Evolutionary conservation across 2,329 filamentous ascomycete genomes (phyloP).

Genomic region (Fonsecaea monophora): DNA sequence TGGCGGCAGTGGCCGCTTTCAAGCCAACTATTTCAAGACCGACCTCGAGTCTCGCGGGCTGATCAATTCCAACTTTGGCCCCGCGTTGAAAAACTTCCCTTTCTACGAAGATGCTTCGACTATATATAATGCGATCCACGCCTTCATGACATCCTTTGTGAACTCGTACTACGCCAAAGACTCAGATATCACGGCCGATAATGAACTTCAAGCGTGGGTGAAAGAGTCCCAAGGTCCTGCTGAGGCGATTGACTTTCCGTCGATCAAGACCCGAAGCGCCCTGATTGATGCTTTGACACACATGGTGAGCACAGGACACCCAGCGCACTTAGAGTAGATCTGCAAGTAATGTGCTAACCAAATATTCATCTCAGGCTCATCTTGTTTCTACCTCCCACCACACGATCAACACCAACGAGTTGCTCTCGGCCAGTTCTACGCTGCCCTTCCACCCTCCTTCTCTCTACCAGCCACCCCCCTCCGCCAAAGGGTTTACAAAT

Average conservation of each 20-base stretch:
- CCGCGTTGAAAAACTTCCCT: constrained; percentile 22
- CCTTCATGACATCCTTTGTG: constrained; percentile 26
- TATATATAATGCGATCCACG: constrained; percentile 21
- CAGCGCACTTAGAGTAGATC: not conserved
- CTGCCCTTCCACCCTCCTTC: constrained; percentile 21
- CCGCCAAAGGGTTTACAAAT: constrained; percentile 20
- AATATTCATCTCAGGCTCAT: constrained; percentile 13
- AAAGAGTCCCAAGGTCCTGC: constrained; percentile 22
- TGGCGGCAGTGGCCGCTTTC: constrained; percentile 22
- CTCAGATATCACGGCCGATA: constrained; percentile 19
- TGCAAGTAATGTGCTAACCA: not conserved
- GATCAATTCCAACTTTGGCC: constrained; percentile 26
- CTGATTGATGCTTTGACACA: constrained; percentile 23
- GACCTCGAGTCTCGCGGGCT: constrained; percentile 21
- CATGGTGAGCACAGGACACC: constrained; percentile 14
- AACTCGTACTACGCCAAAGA: constrained; percentile 23
- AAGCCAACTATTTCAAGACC: constrained; percentile 23
- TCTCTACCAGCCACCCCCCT: constrained; percentile 19
- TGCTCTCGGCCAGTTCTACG: constrained; percentile 21
- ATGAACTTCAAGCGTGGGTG: constrained; percentile 25
- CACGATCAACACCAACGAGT: constrained; percentile 24
- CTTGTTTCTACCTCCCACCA: constrained; percentile 26
- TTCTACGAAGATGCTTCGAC: constrained; percentile 27
- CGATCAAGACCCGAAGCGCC: constrained; percentile 15
- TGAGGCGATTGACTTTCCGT: constrained; percentile 24